Evolutionary conservation across 2,329 filamentous ascomycete genomes (phyloP).

Genomic region (Monosporascus sp.): DNA sequence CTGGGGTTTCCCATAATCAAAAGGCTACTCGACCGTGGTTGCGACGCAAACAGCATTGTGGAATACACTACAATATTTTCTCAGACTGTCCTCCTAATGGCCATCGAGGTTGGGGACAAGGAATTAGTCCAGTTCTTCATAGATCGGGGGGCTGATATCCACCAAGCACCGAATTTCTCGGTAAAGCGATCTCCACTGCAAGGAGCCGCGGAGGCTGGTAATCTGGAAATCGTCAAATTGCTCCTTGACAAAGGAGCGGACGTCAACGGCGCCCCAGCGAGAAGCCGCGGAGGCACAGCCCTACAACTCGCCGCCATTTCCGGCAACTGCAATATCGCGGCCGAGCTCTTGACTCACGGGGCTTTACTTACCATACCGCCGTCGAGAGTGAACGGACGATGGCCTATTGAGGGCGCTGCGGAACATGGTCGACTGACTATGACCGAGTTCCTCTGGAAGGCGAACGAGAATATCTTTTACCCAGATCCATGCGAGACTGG

Average conservation of each 20-base stretch:
- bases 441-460: conserved; percentile 3
- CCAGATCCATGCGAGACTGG: neutral
- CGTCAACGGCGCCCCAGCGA: conserved; percentile 1
- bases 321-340: conserved; percentile 4
- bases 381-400: conserved; percentile 2
- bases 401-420: conserved; percentile 4
- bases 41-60: neutral
- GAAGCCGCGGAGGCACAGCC: conserved; percentile 1
- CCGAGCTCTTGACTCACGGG: neutral
- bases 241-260: neutral
- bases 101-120: neutral
- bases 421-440: conserved; percentile 3
- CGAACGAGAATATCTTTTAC: neutral
- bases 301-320: conserved; percentile 5
- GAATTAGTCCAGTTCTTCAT: conserved; percentile 1
- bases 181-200: conserved; percentile 2
- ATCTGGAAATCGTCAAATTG: conserved; percentile 2
- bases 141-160: neutral
- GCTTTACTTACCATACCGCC: conserved; percentile 1
- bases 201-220: neutral
- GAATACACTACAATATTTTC: neutral
- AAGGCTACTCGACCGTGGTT: neutral
- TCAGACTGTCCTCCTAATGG: neutral
- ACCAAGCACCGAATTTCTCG: neutral
- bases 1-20: neutral